Evolutionary conservation across 345 rosid genomes (phyloP), one percentile per base, ranked within the genome.

Genomic region (Linum usitatissimum): DNA sequence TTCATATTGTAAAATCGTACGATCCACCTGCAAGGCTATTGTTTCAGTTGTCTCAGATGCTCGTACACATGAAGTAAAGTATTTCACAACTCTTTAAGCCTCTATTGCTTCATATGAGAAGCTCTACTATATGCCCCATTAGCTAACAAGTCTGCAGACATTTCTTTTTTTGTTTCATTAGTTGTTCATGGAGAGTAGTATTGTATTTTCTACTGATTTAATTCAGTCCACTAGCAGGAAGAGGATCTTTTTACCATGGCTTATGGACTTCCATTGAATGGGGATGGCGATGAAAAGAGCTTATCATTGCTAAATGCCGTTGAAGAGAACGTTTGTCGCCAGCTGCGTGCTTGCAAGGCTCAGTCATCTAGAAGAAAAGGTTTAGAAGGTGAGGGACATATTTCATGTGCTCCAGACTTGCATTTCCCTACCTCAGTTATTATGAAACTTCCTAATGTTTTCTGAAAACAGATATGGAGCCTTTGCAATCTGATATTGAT

Each of bases 11-110:
- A 85, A 87, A 79, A 75, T 90, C 65, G 71, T 82, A 60, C 92
- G 92, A 55, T 90, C 95, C 65, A 90, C 97, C 57, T 90, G 99
- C 85, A 90, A 86, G 79, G 89, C 94, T 55, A 85, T 90, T 71
- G 80, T 88, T 77, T 84, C 95, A 2, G 94, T 84, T 73, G 97
- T 90, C 72, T 87, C 97, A 62, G 92, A 93, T 71, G 87, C 99
- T 45, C 97, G 97, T 40, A 93, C 99, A 75, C 94, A 93, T 86
- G 99, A 93, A 90, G 99, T 93, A 93, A 90, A 75, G 82, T 81
- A 85, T 77, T 85, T 79, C 70, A 71, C 81, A 59, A 66, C 64
- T 70, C 76, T 75, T 70, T 76, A 66, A 61, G 20, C 64, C 67
- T 77, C 58, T 63, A 59, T 72, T 71, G 40, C 18, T 55, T 38